A percentile compares a stretch with the other conserved stretches of the same genome.
Conservation (phyloP, 1,139 yeast species). For the Suhomyces coccinellae region DNA sequence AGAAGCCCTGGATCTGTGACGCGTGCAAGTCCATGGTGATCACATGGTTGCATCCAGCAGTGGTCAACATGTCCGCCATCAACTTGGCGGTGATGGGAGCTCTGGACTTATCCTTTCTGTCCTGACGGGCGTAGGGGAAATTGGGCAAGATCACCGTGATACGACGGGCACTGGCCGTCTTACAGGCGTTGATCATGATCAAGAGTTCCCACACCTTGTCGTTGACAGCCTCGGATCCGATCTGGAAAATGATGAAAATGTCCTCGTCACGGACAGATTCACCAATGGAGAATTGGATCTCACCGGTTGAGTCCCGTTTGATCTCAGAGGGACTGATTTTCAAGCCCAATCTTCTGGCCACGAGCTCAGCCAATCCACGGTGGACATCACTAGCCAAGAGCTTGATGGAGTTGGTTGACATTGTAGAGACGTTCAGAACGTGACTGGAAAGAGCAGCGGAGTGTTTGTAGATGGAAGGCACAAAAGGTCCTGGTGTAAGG, state of each 20-base stretch:
- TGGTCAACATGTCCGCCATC: slow-evolving; percentile 91
- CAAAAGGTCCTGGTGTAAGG: slow-evolving; percentile 1
- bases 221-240: slow-evolving; percentile 89
- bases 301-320: slow-evolving; percentile 66
- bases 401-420: slow-evolving; percentile 68
- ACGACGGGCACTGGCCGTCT: slow-evolving; percentile 91
- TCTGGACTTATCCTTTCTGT: slow-evolving; percentile 90
- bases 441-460: neutral
- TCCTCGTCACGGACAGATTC: slow-evolving; percentile 98
- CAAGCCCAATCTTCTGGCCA: slow-evolving; percentile 64
- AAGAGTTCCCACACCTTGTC: slow-evolving; percentile 85
- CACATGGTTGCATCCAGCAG: slow-evolving; percentile 96
- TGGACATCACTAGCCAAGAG: slow-evolving; percentile 89
- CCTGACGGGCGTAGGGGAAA: slow-evolving; percentile 97
- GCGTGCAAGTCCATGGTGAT: slow-evolving; percentile 98
- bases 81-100: slow-evolving; percentile 97
- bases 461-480: slow-evolving; percentile 5
- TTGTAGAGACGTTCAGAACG: slow-evolving; percentile 1
- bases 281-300: slow-evolving; percentile 57
- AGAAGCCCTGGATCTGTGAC: slow-evolving; percentile 96
- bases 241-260: slow-evolving; percentile 78
- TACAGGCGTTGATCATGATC: slow-evolving; percentile 93
- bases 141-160: slow-evolving; percentile 94
- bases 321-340: slow-evolving; percentile 60
- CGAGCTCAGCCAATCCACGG: slow-evolving; percentile 78